Conservation (phyloP, 768 basidiomycete species). For the Dioszegia crocea region DNA sequence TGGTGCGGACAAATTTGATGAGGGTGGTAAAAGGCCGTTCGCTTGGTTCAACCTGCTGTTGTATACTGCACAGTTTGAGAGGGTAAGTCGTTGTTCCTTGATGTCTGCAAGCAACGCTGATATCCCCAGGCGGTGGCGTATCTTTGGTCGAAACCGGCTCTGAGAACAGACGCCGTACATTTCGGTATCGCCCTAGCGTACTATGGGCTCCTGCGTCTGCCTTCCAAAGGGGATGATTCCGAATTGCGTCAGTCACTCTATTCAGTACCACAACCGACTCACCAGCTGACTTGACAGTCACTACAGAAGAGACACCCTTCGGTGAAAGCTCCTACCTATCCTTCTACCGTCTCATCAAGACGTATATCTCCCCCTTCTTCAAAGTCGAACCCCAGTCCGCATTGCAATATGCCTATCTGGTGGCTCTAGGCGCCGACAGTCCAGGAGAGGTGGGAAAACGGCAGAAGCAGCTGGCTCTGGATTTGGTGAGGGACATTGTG, state of each 20-base stretch:
- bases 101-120: background rate
- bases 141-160: conserved; percentile 77
- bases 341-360: conserved; percentile 79
- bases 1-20: conserved; percentile 53
- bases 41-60: conserved; percentile 63
- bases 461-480: conserved; percentile 62
- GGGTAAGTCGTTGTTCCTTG: conserved; percentile 56
- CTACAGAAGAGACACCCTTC: conserved; percentile 10
- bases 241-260: conserved; percentile 54
- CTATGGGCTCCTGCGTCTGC: conserved; percentile 82
- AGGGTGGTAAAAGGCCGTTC: conserved; percentile 57
- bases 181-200: conserved; percentile 86
- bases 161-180: conserved; percentile 90
- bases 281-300: conserved; percentile 7
- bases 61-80: conserved; percentile 90
- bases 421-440: conserved; percentile 73
- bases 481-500: conserved; percentile 52
- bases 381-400: conserved; percentile 91
- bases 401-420: conserved; percentile 86
- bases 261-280: background rate
- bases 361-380: conserved; percentile 87
- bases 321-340: conserved; percentile 54
- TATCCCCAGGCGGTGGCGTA: conserved; percentile 73
- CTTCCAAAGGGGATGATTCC: conserved; percentile 72
- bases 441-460: conserved; percentile 65